These are phyloP conservation scores for Daldinia sp. DNA, from an alignment of 2,329 filamentous ascomycete species.

Conservation along the genomic window DNA sequence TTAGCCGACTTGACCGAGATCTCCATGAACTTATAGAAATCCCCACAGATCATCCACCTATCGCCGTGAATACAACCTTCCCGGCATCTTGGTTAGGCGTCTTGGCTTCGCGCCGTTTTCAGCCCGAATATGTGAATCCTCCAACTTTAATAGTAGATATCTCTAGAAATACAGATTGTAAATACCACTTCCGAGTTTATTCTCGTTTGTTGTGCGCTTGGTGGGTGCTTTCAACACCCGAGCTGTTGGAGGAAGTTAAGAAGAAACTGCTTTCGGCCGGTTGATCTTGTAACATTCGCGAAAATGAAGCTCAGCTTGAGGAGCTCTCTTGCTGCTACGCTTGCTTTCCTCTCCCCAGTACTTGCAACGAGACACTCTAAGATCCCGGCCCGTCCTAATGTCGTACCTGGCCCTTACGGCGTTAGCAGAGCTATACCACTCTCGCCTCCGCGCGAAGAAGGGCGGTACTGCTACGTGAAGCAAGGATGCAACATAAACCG, in stretches of 20 bases:
- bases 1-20: conserved; percentile 34
- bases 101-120: conserved; percentile 25
- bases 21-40: conserved; percentile 12
- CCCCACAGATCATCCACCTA: conserved; percentile 42
- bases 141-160: conserved; percentile 2
- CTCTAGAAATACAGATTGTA: conserved; percentile 10
- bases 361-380: conserved; percentile 8
- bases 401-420: conserved; percentile 34
- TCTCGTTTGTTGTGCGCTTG: background rate
- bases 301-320: conserved; percentile 24
- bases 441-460: conserved; percentile 32
- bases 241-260: background rate
- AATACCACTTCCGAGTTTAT: background rate
- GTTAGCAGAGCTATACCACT: conserved; percentile 23
- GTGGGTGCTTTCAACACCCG: background rate
- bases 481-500: conserved; percentile 23
- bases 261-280: background rate
- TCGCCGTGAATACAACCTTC: conserved; percentile 17
- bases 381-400: conserved; percentile 36
- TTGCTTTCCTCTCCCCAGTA: conserved; percentile 13
- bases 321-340: conserved; percentile 3
- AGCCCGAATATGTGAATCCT: conserved; percentile 8
- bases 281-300: background rate
- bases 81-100: conserved; percentile 15
- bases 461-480: conserved; percentile 38